phyloP scores from a whole-genome alignment of 108 stramenopile genomes.

The Discostella pseudostelligera region DNA sequence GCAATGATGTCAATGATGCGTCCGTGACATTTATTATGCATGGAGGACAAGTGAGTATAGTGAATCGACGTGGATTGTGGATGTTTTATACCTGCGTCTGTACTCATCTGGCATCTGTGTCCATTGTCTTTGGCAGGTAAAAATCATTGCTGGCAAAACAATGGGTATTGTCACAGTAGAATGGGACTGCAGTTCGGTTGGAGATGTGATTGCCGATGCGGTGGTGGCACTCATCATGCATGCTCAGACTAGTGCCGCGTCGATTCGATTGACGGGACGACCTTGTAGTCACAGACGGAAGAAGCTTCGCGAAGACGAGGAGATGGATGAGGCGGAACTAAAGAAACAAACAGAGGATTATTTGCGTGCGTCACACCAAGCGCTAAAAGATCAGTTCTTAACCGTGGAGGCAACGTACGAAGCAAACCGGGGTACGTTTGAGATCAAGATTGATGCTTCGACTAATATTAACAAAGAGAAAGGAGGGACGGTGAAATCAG shows the following conservation, averaged over 20 bases:
- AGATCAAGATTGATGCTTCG: slow-evolving; percentile 68
- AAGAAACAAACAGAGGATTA: slow-evolving; percentile 53
- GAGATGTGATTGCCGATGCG: slow-evolving; percentile 93
- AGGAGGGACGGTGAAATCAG: slow-evolving; percentile 34
- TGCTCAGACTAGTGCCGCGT: slow-evolving; percentile 85
- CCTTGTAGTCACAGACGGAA: slow-evolving; percentile 73
- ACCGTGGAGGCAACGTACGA: slow-evolving; percentile 81
- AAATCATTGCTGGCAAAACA: slow-evolving; percentile 63
- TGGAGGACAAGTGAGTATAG: slow-evolving; percentile 49
- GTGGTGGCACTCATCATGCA: slow-evolving; percentile 89
- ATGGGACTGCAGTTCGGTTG: slow-evolving; percentile 90
- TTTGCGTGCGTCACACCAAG: slow-evolving; percentile 55
- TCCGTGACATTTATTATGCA: slow-evolving; percentile 63
- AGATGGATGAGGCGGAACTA: slow-evolving; percentile 29
- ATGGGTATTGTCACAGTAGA: slow-evolving; percentile 68
- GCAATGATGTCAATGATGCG: slow-evolving; percentile 13
- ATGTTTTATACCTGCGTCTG: background rate
- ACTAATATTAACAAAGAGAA: slow-evolving; percentile 43
- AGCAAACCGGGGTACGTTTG: slow-evolving; percentile 65
- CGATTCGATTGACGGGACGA: slow-evolving; percentile 81
- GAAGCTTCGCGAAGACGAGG: slow-evolving; percentile 38
- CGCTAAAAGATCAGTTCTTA: slow-evolving; percentile 74
- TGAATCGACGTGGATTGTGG: background rate
- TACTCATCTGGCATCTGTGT: background rate
- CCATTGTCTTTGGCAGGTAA: slow-evolving; percentile 31